Conservation (phyloP, 2,329 filamentous ascomycete genomes). For the Lanzia echinophila region DNA sequence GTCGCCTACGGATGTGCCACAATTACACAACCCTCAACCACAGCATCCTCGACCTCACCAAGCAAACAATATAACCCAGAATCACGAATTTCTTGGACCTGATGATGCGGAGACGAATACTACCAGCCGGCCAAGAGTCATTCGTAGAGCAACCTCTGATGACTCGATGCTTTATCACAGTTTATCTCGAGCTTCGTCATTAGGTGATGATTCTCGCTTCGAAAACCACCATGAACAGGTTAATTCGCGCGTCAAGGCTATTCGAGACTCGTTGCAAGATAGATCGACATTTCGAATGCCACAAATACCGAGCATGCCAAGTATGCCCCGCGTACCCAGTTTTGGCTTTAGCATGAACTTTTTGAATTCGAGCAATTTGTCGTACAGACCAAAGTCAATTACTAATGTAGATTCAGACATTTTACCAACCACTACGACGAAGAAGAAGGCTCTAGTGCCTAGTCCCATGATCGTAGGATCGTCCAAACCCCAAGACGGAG, state of each 20-base stretch:
- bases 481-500: constrained; percentile 14
- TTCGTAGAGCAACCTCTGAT: constrained; percentile 65
- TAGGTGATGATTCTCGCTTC: constrained; percentile 79
- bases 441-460: constrained; percentile 16
- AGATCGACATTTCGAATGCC: constrained; percentile 68
- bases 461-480: constrained; percentile 16
- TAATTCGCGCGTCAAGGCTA: constrained; percentile 83
- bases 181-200: constrained; percentile 70
- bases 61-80: constrained; percentile 14
- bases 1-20: not conserved
- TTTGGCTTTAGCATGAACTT: constrained; percentile 34
- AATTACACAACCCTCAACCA: not conserved
- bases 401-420: constrained; percentile 26
- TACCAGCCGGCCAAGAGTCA: constrained; percentile 10
- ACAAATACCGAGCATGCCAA: constrained; percentile 48
- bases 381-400: constrained; percentile 23
- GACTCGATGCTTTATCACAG: constrained; percentile 72
- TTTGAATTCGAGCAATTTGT: constrained; percentile 20
- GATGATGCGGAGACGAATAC: not conserved
- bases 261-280: constrained; percentile 81
- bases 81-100: not conserved
- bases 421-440: constrained; percentile 18
- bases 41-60: not conserved
- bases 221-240: constrained; percentile 75
- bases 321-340: constrained; percentile 35